Percentiles rank a stretch among this genome's conserved stretches.
These are phyloP conservation scores for Cytospora schulzeri DNA, from an alignment of 2,329 filamentous ascomycete species.

Conservation along the genomic window DNA sequence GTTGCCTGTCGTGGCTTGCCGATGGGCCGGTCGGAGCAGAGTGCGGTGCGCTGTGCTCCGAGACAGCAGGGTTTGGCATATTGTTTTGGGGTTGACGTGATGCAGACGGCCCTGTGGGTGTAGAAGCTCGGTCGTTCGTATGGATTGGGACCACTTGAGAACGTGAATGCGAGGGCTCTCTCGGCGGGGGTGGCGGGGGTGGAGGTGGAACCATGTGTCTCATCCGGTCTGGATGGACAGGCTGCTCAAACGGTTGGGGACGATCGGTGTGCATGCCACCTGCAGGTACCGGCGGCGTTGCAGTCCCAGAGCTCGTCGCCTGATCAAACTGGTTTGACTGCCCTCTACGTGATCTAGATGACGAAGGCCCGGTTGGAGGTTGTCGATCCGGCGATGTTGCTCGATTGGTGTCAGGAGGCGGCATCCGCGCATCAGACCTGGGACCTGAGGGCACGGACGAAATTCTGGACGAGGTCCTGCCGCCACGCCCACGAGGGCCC, in stretches of 20 bases:
- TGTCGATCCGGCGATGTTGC: conserved; percentile 52
- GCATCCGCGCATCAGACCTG: conserved; percentile 48
- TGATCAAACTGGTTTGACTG: conserved; percentile 45
- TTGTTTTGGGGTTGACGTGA: conserved; percentile 32
- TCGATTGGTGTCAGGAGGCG: conserved; percentile 43
- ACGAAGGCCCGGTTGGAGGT: conserved; percentile 56
- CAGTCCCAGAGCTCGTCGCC: conserved; percentile 30
- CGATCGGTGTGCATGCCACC: conserved; percentile 46
- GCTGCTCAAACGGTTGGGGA: conserved; percentile 42
- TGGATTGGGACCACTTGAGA: conserved; percentile 32
- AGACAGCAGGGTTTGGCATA: conserved; percentile 36
- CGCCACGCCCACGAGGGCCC: conserved; percentile 53
- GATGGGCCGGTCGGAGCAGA: conserved; percentile 38
- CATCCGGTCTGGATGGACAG: conserved; percentile 55
- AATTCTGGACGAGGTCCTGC: conserved; percentile 38
- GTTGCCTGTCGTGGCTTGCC: conserved; percentile 41
- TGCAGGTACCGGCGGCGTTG: conserved; percentile 25
- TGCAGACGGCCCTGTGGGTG: conserved; percentile 34
- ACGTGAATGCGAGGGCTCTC: conserved; percentile 28
- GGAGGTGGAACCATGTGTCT: conserved; percentile 45
- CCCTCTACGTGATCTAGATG: conserved; percentile 44
- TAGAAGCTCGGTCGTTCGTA: conserved; percentile 34
- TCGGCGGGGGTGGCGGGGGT: conserved; percentile 38
- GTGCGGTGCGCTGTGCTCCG: conserved; percentile 28
- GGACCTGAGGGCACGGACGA: conserved; percentile 41